These are phyloP conservation scores for Talaromyces atroroseus DNA, from an alignment of 2,329 filamentous ascomycete genomes.

Conservation along the genomic window DNA sequence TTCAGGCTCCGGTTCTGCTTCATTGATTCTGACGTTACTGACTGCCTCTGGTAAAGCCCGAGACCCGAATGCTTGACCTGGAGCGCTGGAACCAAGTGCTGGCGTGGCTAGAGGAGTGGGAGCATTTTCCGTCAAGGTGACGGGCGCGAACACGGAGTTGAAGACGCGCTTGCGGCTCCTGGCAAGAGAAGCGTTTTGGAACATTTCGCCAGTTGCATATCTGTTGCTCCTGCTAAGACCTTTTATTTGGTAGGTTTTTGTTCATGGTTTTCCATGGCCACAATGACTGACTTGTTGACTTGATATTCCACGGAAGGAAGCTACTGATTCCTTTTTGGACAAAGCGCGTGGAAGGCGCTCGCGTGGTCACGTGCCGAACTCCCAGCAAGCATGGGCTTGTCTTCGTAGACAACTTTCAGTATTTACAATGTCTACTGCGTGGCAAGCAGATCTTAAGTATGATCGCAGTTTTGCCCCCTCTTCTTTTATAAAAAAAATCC, in stretches of 20 bases:
- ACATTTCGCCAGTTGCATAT: constrained; percentile 20
- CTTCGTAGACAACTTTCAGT: background rate
- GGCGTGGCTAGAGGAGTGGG: constrained; percentile 23
- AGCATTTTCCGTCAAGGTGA: constrained; percentile 29
- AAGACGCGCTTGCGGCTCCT: constrained; percentile 37
- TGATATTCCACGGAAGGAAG: background rate
- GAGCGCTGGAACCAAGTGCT: constrained; percentile 17
- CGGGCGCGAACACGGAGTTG: constrained; percentile 39
- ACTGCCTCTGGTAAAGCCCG: background rate
- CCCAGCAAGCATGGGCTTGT: background rate
- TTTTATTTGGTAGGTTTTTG: background rate
- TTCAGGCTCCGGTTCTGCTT: constrained; percentile 20
- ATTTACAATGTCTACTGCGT: background rate
- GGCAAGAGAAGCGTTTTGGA: constrained; percentile 20
- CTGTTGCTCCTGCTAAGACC: background rate
- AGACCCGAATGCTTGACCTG: constrained; percentile 16
- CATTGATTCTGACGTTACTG: constrained; percentile 8
- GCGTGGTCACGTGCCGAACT: constrained; percentile 13
- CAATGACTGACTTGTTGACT: background rate
- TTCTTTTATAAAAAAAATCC: background rate
- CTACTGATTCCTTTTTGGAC: constrained; percentile 1
- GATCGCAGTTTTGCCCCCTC: background rate
- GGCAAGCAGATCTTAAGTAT: background rate
- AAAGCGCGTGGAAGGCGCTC: constrained; percentile 3
- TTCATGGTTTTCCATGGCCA: background rate